Percentiles rank a stretch among this genome's conserved stretches.
These are phyloP conservation scores for Xenoacremonium recifei DNA, from an alignment of 2,329 filamentous ascomycete species.

Conservation along the genomic window DNA sequence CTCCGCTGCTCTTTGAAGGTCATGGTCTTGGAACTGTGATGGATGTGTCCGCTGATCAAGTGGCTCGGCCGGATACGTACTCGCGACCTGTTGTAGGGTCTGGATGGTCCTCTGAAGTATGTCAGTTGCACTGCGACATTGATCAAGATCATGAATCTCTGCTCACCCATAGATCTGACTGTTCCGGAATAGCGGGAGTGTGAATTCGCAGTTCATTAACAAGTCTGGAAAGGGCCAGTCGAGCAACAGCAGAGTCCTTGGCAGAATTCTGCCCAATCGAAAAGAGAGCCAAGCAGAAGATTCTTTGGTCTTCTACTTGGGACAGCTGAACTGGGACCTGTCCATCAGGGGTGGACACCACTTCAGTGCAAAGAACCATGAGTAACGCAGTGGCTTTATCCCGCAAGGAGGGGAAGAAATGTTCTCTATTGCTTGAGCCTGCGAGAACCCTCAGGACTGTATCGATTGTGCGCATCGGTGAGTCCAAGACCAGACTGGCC, in stretches of 20 bases:
- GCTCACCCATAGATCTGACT: slow-evolving; percentile 44
- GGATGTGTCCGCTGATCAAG: slow-evolving; percentile 25
- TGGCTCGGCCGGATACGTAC: slow-evolving; percentile 12
- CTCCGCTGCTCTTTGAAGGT: slow-evolving; percentile 28
- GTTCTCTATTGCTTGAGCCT: slow-evolving; percentile 14
- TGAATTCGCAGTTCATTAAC: slow-evolving; percentile 40
- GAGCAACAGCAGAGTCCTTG: slow-evolving; percentile 31
- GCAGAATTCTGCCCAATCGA: slow-evolving; percentile 37
- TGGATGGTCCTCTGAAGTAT: slow-evolving; percentile 27
- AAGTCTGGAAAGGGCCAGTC: slow-evolving; percentile 42
- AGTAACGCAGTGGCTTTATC: slow-evolving; percentile 39
- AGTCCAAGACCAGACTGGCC: slow-evolving; percentile 27
- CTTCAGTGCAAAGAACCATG: slow-evolving; percentile 42
- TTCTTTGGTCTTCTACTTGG: slow-evolving; percentile 28
- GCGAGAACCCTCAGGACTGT: slow-evolving; percentile 34
- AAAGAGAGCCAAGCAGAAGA: slow-evolving; percentile 38
- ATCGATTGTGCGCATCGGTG: slow-evolving; percentile 36
- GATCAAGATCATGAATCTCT: background rate
- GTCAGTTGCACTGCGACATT: slow-evolving; percentile 17
- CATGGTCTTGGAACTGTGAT: slow-evolving; percentile 26
- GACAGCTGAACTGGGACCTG: slow-evolving; percentile 27
- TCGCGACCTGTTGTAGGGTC: slow-evolving; percentile 27
- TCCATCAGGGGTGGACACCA: slow-evolving; percentile 32
- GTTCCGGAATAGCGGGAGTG: slow-evolving; percentile 28
- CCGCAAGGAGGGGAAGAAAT: slow-evolving; percentile 19